Conservation (phyloP, 495 filamentous ascomycete genomes). For the Penicillium argentinense region DNA sequence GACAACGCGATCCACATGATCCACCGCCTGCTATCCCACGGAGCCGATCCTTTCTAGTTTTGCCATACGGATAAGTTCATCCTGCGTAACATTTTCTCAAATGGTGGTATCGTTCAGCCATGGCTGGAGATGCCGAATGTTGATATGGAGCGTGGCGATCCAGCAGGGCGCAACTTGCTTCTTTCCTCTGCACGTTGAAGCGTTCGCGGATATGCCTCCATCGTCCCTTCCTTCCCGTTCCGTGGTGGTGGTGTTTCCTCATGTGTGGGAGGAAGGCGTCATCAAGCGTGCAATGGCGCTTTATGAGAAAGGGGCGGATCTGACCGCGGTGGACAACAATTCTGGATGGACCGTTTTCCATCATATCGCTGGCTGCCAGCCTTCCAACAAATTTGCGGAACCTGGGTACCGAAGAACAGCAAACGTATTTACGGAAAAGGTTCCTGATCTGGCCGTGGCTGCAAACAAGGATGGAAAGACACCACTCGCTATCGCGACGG, state of each 20-base stretch:
- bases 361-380: slow-evolving; percentile 7
- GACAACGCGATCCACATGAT: slow-evolving; percentile 14
- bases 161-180: slow-evolving; percentile 19
- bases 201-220: slow-evolving; percentile 11
- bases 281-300: slow-evolving; percentile 20
- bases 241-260: neutral
- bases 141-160: slow-evolving; percentile 21
- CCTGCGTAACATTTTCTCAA: slow-evolving; percentile 16
- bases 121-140: slow-evolving; percentile 16
- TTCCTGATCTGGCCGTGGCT: slow-evolving; percentile 7
- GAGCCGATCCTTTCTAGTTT: slow-evolving; percentile 16
- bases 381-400: neutral
- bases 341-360: slow-evolving; percentile 27
- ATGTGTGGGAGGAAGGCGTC: slow-evolving; percentile 16
- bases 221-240: slow-evolving; percentile 3
- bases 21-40: slow-evolving; percentile 8
- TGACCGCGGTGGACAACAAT: slow-evolving; percentile 20
- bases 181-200: slow-evolving; percentile 20
- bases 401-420: slow-evolving; percentile 8
- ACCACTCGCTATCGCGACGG: slow-evolving; percentile 8
- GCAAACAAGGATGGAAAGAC: slow-evolving; percentile 11
- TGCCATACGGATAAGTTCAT: slow-evolving; percentile 7
- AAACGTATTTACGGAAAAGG: slow-evolving; percentile 12
- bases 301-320: slow-evolving; percentile 23
- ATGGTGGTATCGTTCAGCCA: slow-evolving; percentile 20